These are phyloP conservation scores for Phytophthora multivora DNA, from an alignment of 352 stramenopile genomes.

Conservation along the genomic window DNA sequence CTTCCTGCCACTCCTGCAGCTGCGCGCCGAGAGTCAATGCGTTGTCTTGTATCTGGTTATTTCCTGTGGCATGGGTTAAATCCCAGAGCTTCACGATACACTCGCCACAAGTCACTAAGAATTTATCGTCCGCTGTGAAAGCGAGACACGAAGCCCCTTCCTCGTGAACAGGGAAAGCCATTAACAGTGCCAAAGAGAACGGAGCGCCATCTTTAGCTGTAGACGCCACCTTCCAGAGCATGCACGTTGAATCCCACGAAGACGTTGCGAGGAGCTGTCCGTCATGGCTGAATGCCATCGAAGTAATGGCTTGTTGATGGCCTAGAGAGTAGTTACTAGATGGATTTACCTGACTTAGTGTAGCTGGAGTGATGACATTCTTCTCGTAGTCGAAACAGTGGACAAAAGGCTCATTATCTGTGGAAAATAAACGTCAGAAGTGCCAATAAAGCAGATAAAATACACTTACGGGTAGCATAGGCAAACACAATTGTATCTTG, in stretches of 20 bases:
- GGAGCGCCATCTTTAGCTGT: background rate
- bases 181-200: conserved; percentile 27
- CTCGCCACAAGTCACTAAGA: conserved; percentile 48
- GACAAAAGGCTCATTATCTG: conserved; percentile 30
- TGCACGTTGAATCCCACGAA: conserved; percentile 69
- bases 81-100: conserved; percentile 58
- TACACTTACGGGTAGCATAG: conserved; percentile 48
- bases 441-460: background rate
- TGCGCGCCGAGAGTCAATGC: conserved; percentile 5
- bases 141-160: conserved; percentile 32
- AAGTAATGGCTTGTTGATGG: conserved; percentile 64
- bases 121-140: conserved; percentile 47
- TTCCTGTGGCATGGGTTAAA: conserved; percentile 10
- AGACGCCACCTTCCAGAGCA: conserved; percentile 46
- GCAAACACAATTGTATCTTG: conserved; percentile 29
- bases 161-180: conserved; percentile 50
- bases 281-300: conserved; percentile 47
- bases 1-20: conserved; percentile 39
- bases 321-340: conserved; percentile 26
- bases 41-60: background rate
- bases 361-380: conserved; percentile 5
- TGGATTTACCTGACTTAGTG: background rate
- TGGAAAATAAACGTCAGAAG: background rate
- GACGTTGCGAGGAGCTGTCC: conserved; percentile 44
- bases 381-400: conserved; percentile 19